Evolutionary conservation across 176 grass and related monocot genomes (phyloP).

Genomic region (Phoenix dactylifera): DNA sequence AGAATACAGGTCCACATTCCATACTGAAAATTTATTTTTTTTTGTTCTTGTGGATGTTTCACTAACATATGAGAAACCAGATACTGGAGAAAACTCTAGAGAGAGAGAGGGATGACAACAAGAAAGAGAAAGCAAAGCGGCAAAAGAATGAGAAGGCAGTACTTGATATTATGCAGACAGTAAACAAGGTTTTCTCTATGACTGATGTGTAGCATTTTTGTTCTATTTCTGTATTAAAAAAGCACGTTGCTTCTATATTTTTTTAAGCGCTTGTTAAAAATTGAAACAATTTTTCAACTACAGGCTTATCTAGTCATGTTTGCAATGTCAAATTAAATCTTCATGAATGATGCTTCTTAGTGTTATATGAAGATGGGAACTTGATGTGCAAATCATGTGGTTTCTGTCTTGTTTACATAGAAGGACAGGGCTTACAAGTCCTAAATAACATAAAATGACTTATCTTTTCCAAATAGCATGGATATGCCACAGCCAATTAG

Average conservation of each 20-base stretch:
- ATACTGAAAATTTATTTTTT: neutral
- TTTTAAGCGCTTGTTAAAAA: neutral
- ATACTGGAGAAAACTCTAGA: conserved; percentile 85
- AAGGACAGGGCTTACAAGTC: too few species aligned
- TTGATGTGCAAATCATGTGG: too few species aligned
- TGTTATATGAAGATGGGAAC: too few species aligned
- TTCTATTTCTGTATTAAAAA: neutral
- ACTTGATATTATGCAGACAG: conserved; percentile 9
- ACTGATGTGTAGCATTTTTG: neutral
- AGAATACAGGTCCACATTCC: conserved; percentile 73
- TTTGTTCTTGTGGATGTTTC: neutral
- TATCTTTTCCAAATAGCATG: too few species aligned
- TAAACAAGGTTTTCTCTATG: conserved; percentile 32
- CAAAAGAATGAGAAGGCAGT: conserved; percentile 33
- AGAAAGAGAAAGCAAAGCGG: conserved; percentile 40
- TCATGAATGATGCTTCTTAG: too few species aligned
- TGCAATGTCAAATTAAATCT: too few species aligned
- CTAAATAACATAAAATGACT: too few species aligned
- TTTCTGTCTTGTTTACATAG: too few species aligned
- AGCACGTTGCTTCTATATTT: too few species aligned
- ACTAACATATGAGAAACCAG: conserved; percentile 27
- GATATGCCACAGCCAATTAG: too few species aligned
- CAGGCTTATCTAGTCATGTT: too few species aligned
- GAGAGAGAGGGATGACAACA: conserved; percentile 64
- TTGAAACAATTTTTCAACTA: too few species aligned